These are phyloP conservation scores for Alternaria consortialis DNA, from an alignment of 2,329 filamentous ascomycete species.

Conservation along the genomic window DNA sequence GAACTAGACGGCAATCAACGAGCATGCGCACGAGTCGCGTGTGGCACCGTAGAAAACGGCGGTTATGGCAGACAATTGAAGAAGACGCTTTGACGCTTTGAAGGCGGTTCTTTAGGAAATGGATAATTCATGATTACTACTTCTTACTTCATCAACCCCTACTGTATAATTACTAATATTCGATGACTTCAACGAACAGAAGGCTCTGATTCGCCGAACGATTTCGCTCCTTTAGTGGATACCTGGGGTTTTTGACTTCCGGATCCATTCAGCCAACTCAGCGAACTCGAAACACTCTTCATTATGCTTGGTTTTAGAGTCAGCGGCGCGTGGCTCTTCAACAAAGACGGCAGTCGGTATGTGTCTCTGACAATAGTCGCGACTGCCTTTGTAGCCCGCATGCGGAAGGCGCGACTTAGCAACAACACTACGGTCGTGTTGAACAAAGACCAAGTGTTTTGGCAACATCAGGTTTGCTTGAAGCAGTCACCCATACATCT, in stretches of 20 bases:
- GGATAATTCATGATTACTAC: constrained; percentile 21
- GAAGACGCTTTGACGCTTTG: constrained; percentile 17
- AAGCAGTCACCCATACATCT: background rate
- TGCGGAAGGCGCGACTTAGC: constrained; percentile 2
- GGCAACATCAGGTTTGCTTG: background rate
- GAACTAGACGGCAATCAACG: constrained; percentile 26
- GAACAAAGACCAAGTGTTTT: constrained; percentile 9
- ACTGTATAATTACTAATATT: background rate
- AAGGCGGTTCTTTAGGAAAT: background rate
- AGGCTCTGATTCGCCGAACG: background rate
- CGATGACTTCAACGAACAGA: background rate
- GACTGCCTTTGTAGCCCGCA: constrained; percentile 8
- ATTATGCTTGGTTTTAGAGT: background rate
- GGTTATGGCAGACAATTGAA: constrained; percentile 37
- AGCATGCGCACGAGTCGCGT: constrained; percentile 33
- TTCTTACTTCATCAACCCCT: background rate
- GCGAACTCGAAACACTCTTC: background rate
- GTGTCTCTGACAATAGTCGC: background rate
- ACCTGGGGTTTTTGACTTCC: background rate
- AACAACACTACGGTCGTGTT: background rate
- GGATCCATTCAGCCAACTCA: background rate
- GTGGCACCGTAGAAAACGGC: constrained; percentile 49
- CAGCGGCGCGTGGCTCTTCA: background rate
- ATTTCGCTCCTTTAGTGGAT: background rate
- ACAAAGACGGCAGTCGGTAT: background rate